Conservation (phyloP, 345 rosid species). For the Boechera divaricarpa region DNA sequence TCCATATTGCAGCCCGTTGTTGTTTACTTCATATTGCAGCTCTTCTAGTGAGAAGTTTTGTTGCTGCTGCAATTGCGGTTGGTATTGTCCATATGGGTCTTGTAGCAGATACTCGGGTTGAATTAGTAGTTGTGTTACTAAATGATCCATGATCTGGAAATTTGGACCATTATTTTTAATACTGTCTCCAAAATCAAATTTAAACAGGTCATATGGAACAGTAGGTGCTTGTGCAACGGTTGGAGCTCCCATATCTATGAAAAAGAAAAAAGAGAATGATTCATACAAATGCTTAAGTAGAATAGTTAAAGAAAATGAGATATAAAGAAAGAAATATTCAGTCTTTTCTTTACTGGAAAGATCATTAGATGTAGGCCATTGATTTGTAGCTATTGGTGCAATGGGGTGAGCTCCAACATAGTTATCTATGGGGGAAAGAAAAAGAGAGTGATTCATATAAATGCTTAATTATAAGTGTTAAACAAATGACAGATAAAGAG, state of each 20-base stretch:
- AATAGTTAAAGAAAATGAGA: not conserved
- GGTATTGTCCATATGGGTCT: not conserved
- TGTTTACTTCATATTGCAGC: not conserved
- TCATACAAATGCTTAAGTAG: not conserved
- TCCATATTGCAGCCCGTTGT: not conserved
- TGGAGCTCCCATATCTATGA: not conserved
- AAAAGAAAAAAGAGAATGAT: not conserved
- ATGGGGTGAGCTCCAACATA: not conserved
- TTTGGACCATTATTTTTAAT: too few relatives aligned
- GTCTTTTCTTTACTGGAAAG: not conserved
- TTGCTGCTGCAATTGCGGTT: not conserved
- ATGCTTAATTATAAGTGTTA: not conserved
- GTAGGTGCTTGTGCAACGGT: not conserved
- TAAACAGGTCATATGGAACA: too few relatives aligned
- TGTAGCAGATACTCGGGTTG: too few relatives aligned
- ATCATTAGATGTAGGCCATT: not conserved
- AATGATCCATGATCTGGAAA: not conserved
- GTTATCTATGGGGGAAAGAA: not conserved
- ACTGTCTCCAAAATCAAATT: not conserved
- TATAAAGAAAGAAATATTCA: constrained; percentile 11
- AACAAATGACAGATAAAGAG: not conserved
- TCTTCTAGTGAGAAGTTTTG: not conserved
- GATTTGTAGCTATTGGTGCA: not conserved
- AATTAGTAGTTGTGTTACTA: too few relatives aligned
- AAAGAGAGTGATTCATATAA: not conserved